Base-by-base conservation (phyloP, 768 basidiomycete species). In the Tricholoma bakamatsutake region DNA sequence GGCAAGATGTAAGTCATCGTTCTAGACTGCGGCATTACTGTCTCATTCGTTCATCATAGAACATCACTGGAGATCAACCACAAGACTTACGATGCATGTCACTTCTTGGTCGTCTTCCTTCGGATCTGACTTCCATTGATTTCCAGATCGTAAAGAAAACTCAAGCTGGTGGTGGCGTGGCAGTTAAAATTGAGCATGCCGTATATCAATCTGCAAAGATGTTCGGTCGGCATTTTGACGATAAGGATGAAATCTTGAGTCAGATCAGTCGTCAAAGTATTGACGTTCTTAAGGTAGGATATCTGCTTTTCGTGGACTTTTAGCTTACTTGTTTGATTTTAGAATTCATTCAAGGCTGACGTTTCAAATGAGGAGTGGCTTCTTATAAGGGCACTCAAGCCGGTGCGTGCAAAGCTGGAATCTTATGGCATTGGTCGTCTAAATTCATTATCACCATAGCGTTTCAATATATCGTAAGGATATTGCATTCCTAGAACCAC, bases 11-110 rank as follows among this genome's bases (percentile, higher is more conserved):
- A 67, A 70, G 88, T 72, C 8, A 45, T 60, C 30, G 21, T 50
- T 27, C 57, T 55, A 35, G 27, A 9, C 30, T 17, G 49, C 42
- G 43, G 35, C 50, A 4, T 49, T 12, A 7, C 31, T 50, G 21
- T 31, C 18, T 50, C 52, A 30, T 60, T 64, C 12, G 58, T 43
- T 39, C 57, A 54, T 54, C 50, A 15, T 59, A 97, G 95, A 58
- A 94, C 97, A 0, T 97, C 93, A 4, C 74, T 98, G 65, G 96
- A 99, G 71, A 97, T 98, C 69, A 98, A 99, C 67, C 95, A 98
- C 76, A 97, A 96, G 69, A 70, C 84, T 2, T 76, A 77, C 52
- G 95, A 98, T 21, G 87, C 92, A 62, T 64, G 82, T 62, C 47
- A 21, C 30, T 45, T 28, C 53, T 33, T 39, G 18, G 13, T 6